phyloP scores from a whole-genome alignment of 73 alveolate genomes.

The Symbiodinium natans region DNA sequence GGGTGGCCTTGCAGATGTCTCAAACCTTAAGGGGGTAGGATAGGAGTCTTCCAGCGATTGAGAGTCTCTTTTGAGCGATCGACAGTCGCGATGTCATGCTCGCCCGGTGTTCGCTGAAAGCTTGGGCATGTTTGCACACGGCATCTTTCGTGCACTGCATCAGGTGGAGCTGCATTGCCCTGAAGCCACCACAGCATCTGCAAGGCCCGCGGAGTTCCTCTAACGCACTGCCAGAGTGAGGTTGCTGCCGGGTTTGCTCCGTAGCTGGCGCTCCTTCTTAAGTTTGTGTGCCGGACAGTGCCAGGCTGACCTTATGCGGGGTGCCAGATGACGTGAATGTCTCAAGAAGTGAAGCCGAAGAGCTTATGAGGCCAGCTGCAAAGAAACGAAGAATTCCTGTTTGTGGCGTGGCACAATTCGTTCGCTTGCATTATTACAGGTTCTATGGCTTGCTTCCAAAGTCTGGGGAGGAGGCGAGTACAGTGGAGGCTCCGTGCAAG shows the following conservation, averaged over 20 bases:
- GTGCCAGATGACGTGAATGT: conserved; percentile 43
- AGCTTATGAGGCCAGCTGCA: conserved; percentile 37
- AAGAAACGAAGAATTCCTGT: not conserved
- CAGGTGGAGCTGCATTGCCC: conserved; percentile 69
- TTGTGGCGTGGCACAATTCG: not conserved
- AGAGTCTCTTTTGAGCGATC: too few relatives aligned
- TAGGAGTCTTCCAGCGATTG: too few relatives aligned
- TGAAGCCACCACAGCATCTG: conserved; percentile 82
- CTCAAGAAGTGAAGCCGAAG: conserved; percentile 26
- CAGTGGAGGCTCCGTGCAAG: not conserved
- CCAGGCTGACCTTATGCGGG: conserved; percentile 59
- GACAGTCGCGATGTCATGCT: too few relatives aligned
- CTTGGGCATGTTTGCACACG: too few relatives aligned
- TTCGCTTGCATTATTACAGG: not conserved
- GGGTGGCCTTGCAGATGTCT: too few relatives aligned
- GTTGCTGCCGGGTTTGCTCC: too few relatives aligned
- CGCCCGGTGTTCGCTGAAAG: too few relatives aligned
- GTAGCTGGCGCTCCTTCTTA: too few relatives aligned
- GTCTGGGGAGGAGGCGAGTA: conserved; percentile 6
- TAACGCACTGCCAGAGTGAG: not conserved
- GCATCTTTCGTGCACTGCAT: too few relatives aligned
- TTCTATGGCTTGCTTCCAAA: conserved; percentile 37
- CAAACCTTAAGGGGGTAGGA: too few relatives aligned
- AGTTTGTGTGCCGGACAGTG: too few relatives aligned
- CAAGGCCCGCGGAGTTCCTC: not conserved